Conservation (phyloP, 192 early-diverging fungal genomes). For the Linnemannia schmuckeri region DNA sequence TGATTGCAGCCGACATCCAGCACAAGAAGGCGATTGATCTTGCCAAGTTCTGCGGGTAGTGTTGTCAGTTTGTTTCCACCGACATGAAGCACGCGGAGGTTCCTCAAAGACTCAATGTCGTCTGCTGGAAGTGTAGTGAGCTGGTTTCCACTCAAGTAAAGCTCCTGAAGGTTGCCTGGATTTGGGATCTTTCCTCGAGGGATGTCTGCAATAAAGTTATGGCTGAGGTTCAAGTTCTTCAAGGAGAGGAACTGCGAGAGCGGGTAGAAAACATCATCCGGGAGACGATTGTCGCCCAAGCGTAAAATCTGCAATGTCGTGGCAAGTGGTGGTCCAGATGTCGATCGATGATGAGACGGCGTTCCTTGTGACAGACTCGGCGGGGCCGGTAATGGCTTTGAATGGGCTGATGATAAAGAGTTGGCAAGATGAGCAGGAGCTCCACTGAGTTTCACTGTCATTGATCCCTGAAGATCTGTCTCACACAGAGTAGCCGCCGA, state of each 20-base stretch:
- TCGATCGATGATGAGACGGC: conserved; percentile 1
- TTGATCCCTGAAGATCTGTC: background rate
- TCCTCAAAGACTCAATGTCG: conserved; percentile 80
- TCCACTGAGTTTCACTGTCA: conserved; percentile 33
- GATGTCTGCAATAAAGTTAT: conserved; percentile 88
- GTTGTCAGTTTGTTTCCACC: conserved; percentile 93
- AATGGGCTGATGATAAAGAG: background rate
- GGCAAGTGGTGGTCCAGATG: conserved; percentile 63
- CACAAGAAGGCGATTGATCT: conserved; percentile 82
- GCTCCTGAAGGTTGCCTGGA: conserved; percentile 75
- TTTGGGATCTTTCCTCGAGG: conserved; percentile 80
- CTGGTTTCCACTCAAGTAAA: conserved; percentile 89
- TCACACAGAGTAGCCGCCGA: conserved; percentile 13
- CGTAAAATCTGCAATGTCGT: conserved; percentile 72
- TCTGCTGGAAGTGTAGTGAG: conserved; percentile 87
- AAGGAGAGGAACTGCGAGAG: conserved; percentile 81
- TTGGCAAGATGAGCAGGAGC: conserved; percentile 48
- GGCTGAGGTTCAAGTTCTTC: conserved; percentile 82
- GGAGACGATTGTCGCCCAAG: conserved; percentile 87
- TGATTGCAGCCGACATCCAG: conserved; percentile 90
- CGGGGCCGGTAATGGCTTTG: conserved; percentile 60
- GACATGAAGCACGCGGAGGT: conserved; percentile 80
- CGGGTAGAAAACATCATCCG: conserved; percentile 85
- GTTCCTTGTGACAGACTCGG: conserved; percentile 4
- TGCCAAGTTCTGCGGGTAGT: conserved; percentile 92